Evolutionary conservation across 768 basidiomycete species (phyloP), one percentile per base, ranked within the genome.

Genomic region (Kondoa subrosea): DNA sequence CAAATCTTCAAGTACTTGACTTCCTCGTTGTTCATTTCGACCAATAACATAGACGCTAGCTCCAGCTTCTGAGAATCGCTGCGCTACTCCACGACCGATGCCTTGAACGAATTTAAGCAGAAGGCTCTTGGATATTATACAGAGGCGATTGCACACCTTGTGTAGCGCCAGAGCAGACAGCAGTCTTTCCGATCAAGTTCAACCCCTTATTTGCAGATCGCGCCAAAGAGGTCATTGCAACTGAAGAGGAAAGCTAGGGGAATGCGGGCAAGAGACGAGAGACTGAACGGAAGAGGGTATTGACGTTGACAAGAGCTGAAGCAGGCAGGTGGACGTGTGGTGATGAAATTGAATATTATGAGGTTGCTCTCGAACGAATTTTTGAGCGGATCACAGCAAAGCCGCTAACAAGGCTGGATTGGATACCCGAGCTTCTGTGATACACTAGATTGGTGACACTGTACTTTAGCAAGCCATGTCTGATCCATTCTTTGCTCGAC

Each of bases 11-110:
- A 74, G 34, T 30, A 73, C 71, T 14, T 66, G 34, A 1, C 56
- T 1, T 2, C 71, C 71, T 1, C 56, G 31, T 17, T 67, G 17
- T 34, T 68, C 57, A 66, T 70, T 73, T 3, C 74, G 25, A 2
- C 74, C 74, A 56, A 74, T 71, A 59, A 74, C 64, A 65, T 60
- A 69, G 32, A 74, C 74, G 29, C 57, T 68, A 0, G 71, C 64
- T 31, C 74, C 74, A 0, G 74, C 72, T 34, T 73, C 31, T 4
- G 74, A 67, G 60, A 73, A 71, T 1, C 74, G 63, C 40, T 70
- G 21, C 8, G 65, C 67, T 62, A 71, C 59, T 0, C 68, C 72
- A 0, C 57, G 68, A 1, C 74, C 74, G 57, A 74, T 74, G 50
- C 74, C 74, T 30, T 69, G 34, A 66, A 65, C 27, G n/a, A n/a